These are phyloP conservation scores for Rhizomucor pusillus DNA, from an alignment of 371 early-diverging fungal species.

Conservation along the genomic window DNA sequence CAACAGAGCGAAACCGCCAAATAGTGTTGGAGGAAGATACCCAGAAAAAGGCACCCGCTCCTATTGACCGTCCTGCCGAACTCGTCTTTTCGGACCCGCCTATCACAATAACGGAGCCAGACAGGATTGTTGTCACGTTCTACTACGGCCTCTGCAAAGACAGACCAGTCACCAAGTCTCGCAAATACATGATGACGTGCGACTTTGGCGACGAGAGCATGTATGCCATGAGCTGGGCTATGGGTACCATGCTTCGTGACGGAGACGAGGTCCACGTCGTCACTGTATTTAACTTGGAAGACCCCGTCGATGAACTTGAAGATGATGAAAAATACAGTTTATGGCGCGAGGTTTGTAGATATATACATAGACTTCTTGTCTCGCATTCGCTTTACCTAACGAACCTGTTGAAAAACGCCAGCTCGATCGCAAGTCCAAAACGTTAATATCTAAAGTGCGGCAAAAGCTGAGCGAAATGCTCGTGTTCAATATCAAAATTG, in stretches of 20 bases:
- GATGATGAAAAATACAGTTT: constrained; percentile 35
- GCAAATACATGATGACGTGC: constrained; percentile 42
- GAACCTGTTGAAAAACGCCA: too few species aligned
- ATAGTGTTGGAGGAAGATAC: constrained; percentile 26
- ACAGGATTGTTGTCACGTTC: constrained; percentile 38
- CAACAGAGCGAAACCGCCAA: constrained; percentile 46
- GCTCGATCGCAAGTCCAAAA: constrained; percentile 46
- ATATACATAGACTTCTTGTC: too few species aligned
- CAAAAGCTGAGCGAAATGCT: constrained; percentile 35
- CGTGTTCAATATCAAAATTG: constrained; percentile 51
- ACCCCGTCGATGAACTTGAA: constrained; percentile 35
- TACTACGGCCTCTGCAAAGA: constrained; percentile 31
- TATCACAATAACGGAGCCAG: constrained; percentile 21
- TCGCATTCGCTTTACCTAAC: too few species aligned
- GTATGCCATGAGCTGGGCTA: constrained; percentile 50
- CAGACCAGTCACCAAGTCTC: constrained; percentile 8
- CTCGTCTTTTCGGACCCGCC: constrained; percentile 40
- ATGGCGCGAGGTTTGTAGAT: constrained; percentile 39
- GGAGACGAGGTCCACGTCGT: constrained; percentile 57
- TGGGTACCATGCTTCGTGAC: constrained; percentile 46
- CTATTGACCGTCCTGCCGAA: constrained; percentile 25
- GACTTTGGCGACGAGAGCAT: constrained; percentile 46
- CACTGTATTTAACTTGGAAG: constrained; percentile 47
- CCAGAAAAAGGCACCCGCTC: constrained; percentile 12
- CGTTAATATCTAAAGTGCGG: constrained; percentile 41